These are phyloP conservation scores for Arxiozyma heterogenica DNA, from an alignment of 1,139 yeast species.

Conservation along the genomic window DNA sequence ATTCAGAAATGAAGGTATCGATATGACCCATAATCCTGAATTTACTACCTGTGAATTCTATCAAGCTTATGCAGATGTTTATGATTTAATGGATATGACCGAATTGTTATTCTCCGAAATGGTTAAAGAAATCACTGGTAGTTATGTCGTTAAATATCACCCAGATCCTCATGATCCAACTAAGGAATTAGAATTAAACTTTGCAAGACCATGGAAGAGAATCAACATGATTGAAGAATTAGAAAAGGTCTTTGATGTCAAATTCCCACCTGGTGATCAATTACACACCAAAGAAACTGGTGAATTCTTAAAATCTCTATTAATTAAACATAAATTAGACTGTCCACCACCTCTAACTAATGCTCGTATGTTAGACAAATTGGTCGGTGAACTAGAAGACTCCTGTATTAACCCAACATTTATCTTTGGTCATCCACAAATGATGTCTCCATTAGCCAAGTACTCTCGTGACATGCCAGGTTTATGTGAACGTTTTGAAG, in stretches of 20 bases:
- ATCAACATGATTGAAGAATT: slow-evolving; percentile 93
- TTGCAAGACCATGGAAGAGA: slow-evolving; percentile 97
- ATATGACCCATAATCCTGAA: slow-evolving; percentile 90
- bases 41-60: slow-evolving; percentile 92
- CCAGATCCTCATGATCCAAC: slow-evolving; percentile 76
- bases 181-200: slow-evolving; percentile 70
- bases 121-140: slow-evolving; percentile 93
- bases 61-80: slow-evolving; percentile 63
- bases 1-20: slow-evolving; percentile 98
- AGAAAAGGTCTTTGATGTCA: slow-evolving; percentile 77
- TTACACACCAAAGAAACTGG: slow-evolving; percentile 93
- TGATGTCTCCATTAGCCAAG: slow-evolving; percentile 99
- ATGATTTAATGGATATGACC: slow-evolving; percentile 89
- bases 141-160: slow-evolving; percentile 75
- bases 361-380: slow-evolving; percentile 97
- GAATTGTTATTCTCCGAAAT: slow-evolving; percentile 90
- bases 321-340: slow-evolving; percentile 73
- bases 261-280: slow-evolving; percentile 92
- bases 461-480: slow-evolving; percentile 89
- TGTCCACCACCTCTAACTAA: slow-evolving; percentile 96
- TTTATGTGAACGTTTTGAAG: slow-evolving; percentile 96
- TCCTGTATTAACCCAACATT: slow-evolving; percentile 93
- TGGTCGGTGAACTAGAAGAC: slow-evolving; percentile 93
- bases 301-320: slow-evolving; percentile 71
- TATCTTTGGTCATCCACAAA: slow-evolving; percentile 97